Conservation (phyloP, 148 eudicot genomes). For the Vaccinium corymbosum region DNA sequence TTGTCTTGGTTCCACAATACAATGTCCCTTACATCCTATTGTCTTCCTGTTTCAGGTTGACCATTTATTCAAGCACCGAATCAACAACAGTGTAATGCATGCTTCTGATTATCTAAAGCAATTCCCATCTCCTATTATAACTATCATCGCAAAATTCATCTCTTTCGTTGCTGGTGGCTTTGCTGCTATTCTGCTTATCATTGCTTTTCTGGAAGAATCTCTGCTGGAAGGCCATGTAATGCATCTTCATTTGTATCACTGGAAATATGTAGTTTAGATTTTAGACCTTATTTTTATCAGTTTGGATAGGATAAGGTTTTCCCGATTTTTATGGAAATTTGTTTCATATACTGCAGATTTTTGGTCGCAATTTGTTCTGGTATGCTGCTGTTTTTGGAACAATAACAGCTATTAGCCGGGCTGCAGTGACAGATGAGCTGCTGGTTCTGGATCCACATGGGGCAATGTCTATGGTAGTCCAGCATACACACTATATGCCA, state of each 20-base stretch:
- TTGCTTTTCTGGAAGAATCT: slow-evolving; percentile 91
- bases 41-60: slow-evolving; percentile 58
- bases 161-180: slow-evolving; percentile 91
- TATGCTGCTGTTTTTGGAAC: slow-evolving; percentile 97
- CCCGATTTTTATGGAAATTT: slow-evolving; percentile 1
- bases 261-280: background rate
- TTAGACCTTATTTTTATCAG: background rate
- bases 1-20: background rate
- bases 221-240: slow-evolving; percentile 98
- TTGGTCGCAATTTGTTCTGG: slow-evolving; percentile 95
- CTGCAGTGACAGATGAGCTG: slow-evolving; percentile 71
- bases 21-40: background rate
- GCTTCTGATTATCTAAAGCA: slow-evolving; percentile 93
- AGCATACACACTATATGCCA: slow-evolving; percentile 86
- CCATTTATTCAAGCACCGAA: slow-evolving; percentile 89
- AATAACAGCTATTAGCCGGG: slow-evolving; percentile 85
- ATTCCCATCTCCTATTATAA: slow-evolving; percentile 82
- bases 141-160: slow-evolving; percentile 80
- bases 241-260: slow-evolving; percentile 8
- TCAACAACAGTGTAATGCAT: slow-evolving; percentile 64
- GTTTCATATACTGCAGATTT: slow-evolving; percentile 52
- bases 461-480: slow-evolving; percentile 73
- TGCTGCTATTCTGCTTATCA: slow-evolving; percentile 89
- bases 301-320: background rate
- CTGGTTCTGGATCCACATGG: slow-evolving; percentile 88